phyloP scores from a whole-genome alignment of 495 filamentous ascomycete genomes.

The Elaphomyces granulatus region DNA sequence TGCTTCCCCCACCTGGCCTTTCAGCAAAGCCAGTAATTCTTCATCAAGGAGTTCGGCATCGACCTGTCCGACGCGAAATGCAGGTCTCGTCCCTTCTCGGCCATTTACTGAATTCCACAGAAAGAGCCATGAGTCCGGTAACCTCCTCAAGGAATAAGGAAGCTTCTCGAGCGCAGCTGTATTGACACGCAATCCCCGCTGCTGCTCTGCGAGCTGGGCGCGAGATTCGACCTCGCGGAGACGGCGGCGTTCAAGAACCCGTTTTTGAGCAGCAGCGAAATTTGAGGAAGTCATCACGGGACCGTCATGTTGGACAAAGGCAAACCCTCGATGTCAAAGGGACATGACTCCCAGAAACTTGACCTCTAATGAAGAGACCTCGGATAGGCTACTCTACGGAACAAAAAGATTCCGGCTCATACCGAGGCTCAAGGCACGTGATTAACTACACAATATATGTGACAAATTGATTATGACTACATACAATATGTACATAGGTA shows the following conservation, averaged over 20 bases:
- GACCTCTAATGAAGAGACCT: no score
- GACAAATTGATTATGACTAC: no score
- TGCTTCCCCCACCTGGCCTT: conserved; percentile 75
- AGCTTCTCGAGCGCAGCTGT: conserved; percentile 37
- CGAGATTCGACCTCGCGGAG: conserved; percentile 49
- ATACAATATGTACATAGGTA: no score
- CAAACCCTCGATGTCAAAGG: no score
- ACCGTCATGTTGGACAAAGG: conserved; percentile 24
- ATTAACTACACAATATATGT: no score
- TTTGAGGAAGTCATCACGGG: conserved; percentile 55
- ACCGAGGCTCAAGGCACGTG: no score
- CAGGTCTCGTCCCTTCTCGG: conserved; percentile 66
- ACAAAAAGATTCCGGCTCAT: no score
- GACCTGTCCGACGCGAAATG: conserved; percentile 90
- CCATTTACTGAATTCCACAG: conserved; percentile 58
- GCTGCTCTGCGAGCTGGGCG: conserved; percentile 39
- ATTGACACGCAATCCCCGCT: conserved; percentile 43
- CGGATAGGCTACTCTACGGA: no score
- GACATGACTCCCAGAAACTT: no score
- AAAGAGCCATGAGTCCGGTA: conserved; percentile 41
- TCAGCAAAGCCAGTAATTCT: conserved; percentile 74
- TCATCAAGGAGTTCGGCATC: conserved; percentile 94
- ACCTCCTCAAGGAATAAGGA: conserved; percentile 47
- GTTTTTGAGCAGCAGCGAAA: conserved; percentile 74
- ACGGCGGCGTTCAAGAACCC: conserved; percentile 62